Evolutionary conservation across 78 protist species (phyloP).

Genomic region (Cavenderia fasciculata): DNA sequence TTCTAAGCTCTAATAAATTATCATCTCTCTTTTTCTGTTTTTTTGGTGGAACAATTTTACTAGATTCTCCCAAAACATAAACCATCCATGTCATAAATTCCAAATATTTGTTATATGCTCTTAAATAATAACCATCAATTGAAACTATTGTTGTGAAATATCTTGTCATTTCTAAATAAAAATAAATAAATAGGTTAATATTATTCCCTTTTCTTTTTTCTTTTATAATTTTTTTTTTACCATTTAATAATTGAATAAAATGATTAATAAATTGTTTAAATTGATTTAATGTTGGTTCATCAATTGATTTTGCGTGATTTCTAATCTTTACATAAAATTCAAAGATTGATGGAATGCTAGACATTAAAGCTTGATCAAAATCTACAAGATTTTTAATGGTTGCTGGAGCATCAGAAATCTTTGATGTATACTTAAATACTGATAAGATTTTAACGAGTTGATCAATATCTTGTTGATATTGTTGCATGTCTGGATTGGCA

Average conservation of each 20-base stretch:
- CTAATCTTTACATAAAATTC: not conserved
- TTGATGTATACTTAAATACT: not conserved
- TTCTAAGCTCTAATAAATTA: not conserved
- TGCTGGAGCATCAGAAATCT: not conserved
- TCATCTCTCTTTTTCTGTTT: conserved; percentile 66
- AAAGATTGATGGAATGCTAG: not conserved
- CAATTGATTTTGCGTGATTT: not conserved
- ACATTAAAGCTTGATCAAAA: not conserved
- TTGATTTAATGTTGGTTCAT: not conserved
- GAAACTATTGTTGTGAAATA: not conserved
- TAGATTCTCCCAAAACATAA: not conserved
- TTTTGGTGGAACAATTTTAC: conserved; percentile 30
- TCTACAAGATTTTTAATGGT: not conserved
- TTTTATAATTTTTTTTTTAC: not conserved
- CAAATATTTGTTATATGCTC: not conserved
- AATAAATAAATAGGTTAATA: not conserved
- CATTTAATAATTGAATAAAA: not conserved
- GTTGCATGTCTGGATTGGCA: too few relatives aligned
- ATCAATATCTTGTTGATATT: not conserved
- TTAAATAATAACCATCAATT: not conserved
- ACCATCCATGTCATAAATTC: conserved; percentile 42
- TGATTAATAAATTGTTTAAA: conserved; percentile 4
- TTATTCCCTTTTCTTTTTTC: not conserved
- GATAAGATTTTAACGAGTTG: not conserved
- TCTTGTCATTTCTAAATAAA: not conserved